These are phyloP conservation scores for Guyanaporus albipodus DNA, from an alignment of 768 basidiomycete species.

Conservation along the genomic window DNA sequence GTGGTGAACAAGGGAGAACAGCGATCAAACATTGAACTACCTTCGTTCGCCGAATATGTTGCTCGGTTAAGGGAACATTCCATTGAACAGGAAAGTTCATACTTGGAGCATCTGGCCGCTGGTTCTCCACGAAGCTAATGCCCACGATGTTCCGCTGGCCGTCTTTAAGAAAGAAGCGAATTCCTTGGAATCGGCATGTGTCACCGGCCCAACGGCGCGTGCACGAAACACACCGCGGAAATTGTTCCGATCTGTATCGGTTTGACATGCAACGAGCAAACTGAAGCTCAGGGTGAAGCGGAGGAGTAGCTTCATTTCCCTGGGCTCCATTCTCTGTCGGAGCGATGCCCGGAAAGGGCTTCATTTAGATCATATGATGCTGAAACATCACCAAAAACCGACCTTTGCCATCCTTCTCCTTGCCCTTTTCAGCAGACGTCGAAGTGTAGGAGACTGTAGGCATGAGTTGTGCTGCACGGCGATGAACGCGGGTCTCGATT, in stretches of 20 bases:
- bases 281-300: conserved; percentile 63
- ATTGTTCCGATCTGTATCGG: conserved; percentile 65
- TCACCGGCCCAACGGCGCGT: conserved; percentile 86
- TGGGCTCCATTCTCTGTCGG: conserved; percentile 28
- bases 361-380: conserved; percentile 1
- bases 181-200: conserved; percentile 83
- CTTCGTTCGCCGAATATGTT: conserved; percentile 58
- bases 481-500: conserved; percentile 14
- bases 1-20: conserved; percentile 10
- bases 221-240: conserved; percentile 80
- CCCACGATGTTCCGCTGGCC: conserved; percentile 53
- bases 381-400: conserved; percentile 12
- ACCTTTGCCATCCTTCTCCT: conserved; percentile 43
- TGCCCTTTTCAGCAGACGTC: conserved; percentile 38
- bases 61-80: conserved; percentile 53
- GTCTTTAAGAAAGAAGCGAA: conserved; percentile 73
- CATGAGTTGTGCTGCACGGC: conserved; percentile 40
- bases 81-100: conserved; percentile 63
- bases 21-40: conserved; percentile 32
- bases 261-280: conserved; percentile 83
- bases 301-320: conserved; percentile 28
- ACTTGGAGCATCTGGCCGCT: conserved; percentile 50
- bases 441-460: conserved; percentile 43
- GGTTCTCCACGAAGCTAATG: conserved; percentile 66
- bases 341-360: conserved; percentile 30